phyloP scores from a whole-genome alignment of 176 grass and related monocot genomes.

The Carex kokanica region DNA sequence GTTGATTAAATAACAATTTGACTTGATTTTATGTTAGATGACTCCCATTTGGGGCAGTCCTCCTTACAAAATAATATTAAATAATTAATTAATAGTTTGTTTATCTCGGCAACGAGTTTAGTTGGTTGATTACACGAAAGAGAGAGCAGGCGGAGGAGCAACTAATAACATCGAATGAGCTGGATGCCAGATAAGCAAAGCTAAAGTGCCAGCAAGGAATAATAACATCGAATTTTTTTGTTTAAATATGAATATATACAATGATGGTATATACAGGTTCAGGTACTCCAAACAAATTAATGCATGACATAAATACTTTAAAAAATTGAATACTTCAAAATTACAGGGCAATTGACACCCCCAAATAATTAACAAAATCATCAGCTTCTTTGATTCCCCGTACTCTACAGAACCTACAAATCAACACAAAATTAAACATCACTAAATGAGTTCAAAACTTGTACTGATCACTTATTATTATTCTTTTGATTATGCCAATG shows the following conservation, averaged over 20 bases:
- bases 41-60: background rate
- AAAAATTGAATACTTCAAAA: conserved; percentile 10
- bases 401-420: conserved; percentile 20
- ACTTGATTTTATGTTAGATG: too few relatives aligned
- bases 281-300: background rate
- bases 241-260: background rate
- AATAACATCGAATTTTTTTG: background rate
- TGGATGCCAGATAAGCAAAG: background rate
- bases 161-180: too few relatives aligned
- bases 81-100: too few relatives aligned
- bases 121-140: too few relatives aligned
- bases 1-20: too few relatives aligned
- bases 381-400: background rate
- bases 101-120: too few relatives aligned
- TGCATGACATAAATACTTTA: background rate
- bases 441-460: background rate
- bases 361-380: background rate
- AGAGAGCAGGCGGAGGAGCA: too few relatives aligned
- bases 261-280: background rate
- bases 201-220: background rate
- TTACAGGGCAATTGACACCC: conserved; percentile 3
- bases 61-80: too few relatives aligned
- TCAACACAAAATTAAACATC: background rate
- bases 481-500: conserved; percentile 56
- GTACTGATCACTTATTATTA: background rate